phyloP scores from a whole-genome alignment of 495 filamentous ascomycete species.

The Massariosphaeria phaeospora region DNA sequence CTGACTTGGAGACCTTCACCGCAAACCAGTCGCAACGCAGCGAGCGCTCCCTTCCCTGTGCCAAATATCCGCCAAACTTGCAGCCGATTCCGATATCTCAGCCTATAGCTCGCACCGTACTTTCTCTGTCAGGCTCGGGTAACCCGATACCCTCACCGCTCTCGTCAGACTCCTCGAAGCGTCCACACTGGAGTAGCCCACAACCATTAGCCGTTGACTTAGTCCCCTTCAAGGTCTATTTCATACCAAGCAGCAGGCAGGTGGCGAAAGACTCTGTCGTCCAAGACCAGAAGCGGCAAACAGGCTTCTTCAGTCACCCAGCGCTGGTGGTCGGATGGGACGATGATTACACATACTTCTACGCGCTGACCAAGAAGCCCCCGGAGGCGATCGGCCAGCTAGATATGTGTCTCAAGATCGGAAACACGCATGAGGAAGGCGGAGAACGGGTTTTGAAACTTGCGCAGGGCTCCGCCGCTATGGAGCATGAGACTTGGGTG shows the following conservation, averaged over 20 bases:
- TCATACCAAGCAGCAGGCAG: not conserved
- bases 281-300: constrained; percentile 5
- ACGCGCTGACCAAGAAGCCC: constrained; percentile 3
- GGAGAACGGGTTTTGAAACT: not conserved
- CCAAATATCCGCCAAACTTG: no score
- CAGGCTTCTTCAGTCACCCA: constrained; percentile 12
- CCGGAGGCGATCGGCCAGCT: constrained; percentile 7
- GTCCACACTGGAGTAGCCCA: no score
- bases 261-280: constrained; percentile 6
- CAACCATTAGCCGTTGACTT: no score
- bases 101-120: no score
- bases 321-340: constrained; percentile 2
- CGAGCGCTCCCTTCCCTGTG: no score
- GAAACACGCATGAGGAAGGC: not conserved
- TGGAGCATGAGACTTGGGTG: constrained; percentile 13
- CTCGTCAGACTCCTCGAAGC: no score
- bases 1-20: no score
- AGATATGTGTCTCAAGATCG: constrained; percentile 6
- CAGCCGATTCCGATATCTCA: no score
- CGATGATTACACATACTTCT: constrained; percentile 4
- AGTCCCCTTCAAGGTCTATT: constrained; percentile 16
- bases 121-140: no score
- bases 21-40: no score
- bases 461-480: not conserved
- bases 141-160: no score